Conservation (phyloP, 1,284 basidiomycete genomes). For the Fomitopsis pinicola region DNA sequence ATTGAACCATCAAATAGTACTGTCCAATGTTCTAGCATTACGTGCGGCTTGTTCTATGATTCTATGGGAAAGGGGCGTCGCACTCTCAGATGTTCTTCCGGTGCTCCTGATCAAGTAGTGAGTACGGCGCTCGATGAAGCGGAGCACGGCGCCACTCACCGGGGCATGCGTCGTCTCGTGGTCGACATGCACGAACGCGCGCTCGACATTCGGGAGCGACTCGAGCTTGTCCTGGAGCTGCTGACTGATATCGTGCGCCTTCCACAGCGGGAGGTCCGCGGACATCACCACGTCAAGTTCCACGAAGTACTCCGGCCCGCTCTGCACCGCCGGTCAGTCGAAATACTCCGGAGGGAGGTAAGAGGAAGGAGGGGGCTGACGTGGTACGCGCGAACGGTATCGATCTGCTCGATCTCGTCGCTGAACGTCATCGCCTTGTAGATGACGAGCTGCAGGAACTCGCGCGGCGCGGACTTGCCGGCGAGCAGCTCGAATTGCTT, state of each 20-base stretch:
- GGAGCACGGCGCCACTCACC: constrained; percentile 37
- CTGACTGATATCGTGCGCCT: constrained; percentile 91
- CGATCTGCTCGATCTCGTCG: constrained; percentile 81
- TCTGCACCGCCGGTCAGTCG: constrained; percentile 1
- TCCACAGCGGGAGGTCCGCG: constrained; percentile 84
- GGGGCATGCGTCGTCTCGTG: constrained; percentile 85
- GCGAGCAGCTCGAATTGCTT: constrained; percentile 85
- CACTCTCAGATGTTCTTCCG: constrained; percentile 25
- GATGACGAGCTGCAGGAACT: constrained; percentile 87
- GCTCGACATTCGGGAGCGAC: constrained; percentile 84
- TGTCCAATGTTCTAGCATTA: no score
- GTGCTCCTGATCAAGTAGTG: constrained; percentile 25
- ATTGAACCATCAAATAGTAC: no score
- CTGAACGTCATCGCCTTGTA: constrained; percentile 93
- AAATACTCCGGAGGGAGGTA: constrained; percentile 26
- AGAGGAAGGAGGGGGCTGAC: constrained; percentile 36
- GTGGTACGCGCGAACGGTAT: constrained; percentile 88
- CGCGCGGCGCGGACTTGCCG: constrained; percentile 87
- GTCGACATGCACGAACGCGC: constrained; percentile 93
- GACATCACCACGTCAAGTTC: constrained; percentile 96
- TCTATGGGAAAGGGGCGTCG: no score
- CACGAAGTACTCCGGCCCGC: constrained; percentile 75
- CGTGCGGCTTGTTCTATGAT: no score
- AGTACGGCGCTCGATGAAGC: not conserved
- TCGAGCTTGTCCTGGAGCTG: constrained; percentile 94